Evolutionary conservation across 805 yeast genomes (phyloP).

Genomic region (Zygotorulaspora danielsina): DNA sequence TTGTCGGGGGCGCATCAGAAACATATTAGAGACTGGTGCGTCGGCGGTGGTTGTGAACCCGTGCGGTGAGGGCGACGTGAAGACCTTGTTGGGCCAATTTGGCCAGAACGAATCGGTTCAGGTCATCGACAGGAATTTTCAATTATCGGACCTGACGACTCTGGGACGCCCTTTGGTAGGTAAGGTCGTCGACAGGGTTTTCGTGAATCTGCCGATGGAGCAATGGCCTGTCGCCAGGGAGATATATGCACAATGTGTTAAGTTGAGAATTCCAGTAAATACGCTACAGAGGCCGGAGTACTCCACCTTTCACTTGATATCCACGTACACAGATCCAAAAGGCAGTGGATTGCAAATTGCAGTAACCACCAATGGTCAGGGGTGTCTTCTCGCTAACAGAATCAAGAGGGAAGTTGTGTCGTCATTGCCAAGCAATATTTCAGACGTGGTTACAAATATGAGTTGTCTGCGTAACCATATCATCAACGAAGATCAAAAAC

Average conservation of each 20-base stretch:
- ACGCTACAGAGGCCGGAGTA: conserved; percentile 67
- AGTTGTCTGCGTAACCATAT: conserved; percentile 60
- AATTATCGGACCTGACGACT: conserved; percentile 43
- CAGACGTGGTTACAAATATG: conserved; percentile 60
- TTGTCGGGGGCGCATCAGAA: conserved; percentile 40
- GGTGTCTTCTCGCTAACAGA: conserved; percentile 80
- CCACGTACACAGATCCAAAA: conserved; percentile 65
- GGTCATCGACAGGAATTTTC: conserved; percentile 36
- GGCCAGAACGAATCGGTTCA: conserved; percentile 29
- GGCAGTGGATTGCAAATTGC: conserved; percentile 63
- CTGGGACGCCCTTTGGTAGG: conserved; percentile 63
- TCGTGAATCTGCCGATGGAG: conserved; percentile 47
- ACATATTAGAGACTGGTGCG: conserved; percentile 53
- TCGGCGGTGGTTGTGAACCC: conserved; percentile 44
- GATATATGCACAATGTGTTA: conserved; percentile 50
- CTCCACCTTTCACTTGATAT: conserved; percentile 72
- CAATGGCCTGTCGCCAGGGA: conserved; percentile 33
- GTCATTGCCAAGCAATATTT: conserved; percentile 65
- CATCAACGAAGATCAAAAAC: conserved; percentile 46
- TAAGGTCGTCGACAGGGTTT: conserved; percentile 68
- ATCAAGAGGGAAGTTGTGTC: conserved; percentile 68
- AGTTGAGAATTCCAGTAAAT: conserved; percentile 75
- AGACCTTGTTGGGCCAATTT: conserved; percentile 22
- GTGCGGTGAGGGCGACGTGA: conserved; percentile 26
- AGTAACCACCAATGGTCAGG: conserved; percentile 81